Conservation (phyloP, 139 green algal species). For the Chlorella sp. region DNA sequence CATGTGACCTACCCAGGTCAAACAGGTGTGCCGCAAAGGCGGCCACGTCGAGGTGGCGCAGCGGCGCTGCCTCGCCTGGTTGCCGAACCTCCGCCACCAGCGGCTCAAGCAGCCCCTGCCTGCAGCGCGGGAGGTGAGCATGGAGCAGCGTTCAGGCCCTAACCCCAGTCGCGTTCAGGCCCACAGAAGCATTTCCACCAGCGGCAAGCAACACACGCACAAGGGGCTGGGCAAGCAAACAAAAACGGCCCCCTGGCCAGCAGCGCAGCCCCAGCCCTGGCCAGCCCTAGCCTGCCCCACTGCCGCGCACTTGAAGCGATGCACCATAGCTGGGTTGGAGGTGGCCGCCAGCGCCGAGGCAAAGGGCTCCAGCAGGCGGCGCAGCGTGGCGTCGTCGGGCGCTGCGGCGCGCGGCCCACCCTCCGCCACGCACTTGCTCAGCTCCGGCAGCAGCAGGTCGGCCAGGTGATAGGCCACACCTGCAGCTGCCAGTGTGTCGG, state of each 20-base stretch:
- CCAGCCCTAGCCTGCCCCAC: too few relatives aligned
- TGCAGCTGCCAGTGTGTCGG: conserved; percentile 34
- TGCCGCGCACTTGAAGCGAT: conserved; percentile 29
- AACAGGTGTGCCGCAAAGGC: conserved; percentile 69
- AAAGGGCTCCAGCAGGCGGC: conserved; percentile 39
- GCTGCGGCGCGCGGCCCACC: neutral
- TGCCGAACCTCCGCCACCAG: conserved; percentile 59
- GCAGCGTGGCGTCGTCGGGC: conserved; percentile 34
- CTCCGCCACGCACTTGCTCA: conserved; percentile 40
- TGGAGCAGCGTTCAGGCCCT: too few relatives aligned
- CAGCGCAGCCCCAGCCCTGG: too few relatives aligned
- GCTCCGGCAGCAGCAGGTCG: conserved; percentile 84
- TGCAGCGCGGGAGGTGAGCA: conserved; percentile 26
- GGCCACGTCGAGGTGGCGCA: conserved; percentile 48
- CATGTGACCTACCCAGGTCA: conserved; percentile 56
- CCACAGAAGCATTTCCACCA: too few relatives aligned
- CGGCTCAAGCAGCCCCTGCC: conserved; percentile 69
- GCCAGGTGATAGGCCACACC: conserved; percentile 81
- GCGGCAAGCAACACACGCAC: too few relatives aligned
- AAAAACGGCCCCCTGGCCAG: too few relatives aligned
- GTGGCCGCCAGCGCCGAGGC: conserved; percentile 25
- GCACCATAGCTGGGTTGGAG: neutral
- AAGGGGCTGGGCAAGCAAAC: too few relatives aligned
- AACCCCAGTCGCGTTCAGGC: too few relatives aligned
- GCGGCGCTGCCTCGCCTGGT: conserved; percentile 11